Conservation (phyloP, 2,329 filamentous ascomycete genomes). For the Monilinia polystroma region DNA sequence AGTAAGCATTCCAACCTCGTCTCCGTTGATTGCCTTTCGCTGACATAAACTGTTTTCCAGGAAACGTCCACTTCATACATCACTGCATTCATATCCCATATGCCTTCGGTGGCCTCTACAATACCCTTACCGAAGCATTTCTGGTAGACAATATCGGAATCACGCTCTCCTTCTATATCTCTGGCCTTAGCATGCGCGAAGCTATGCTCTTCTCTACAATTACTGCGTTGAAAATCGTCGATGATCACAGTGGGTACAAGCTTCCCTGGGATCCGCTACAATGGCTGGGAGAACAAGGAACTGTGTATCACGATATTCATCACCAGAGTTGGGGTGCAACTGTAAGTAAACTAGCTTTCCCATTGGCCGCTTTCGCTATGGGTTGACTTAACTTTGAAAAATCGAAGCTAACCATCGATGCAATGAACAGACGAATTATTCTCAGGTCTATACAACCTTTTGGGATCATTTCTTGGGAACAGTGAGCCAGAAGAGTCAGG, state of each 20-base stretch:
- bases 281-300: slow-evolving; percentile 20
- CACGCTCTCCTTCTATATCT: slow-evolving; percentile 75
- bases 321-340: slow-evolving; percentile 22
- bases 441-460: slow-evolving; percentile 16
- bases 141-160: slow-evolving; percentile 84
- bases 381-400: background rate
- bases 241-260: slow-evolving; percentile 90
- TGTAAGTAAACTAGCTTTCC: background rate
- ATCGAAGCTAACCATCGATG: background rate
- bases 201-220: slow-evolving; percentile 82
- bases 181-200: slow-evolving; percentile 76
- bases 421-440: slow-evolving; percentile 5
- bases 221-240: slow-evolving; percentile 89
- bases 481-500: background rate
- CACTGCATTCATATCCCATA: slow-evolving; percentile 94
- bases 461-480: slow-evolving; percentile 16
- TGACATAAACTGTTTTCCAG: slow-evolving; percentile 37
- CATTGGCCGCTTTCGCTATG: no score
- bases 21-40: background rate
- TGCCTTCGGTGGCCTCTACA: slow-evolving; percentile 93
- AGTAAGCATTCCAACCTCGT: background rate
- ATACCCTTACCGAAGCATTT: slow-evolving; percentile 89
- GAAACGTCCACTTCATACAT: slow-evolving; percentile 84
- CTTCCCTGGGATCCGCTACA: slow-evolving; percentile 77
- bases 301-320: slow-evolving; percentile 21